Base-by-base conservation (phyloP, 441 rosid species). In the Brassica hybrid region DNA sequence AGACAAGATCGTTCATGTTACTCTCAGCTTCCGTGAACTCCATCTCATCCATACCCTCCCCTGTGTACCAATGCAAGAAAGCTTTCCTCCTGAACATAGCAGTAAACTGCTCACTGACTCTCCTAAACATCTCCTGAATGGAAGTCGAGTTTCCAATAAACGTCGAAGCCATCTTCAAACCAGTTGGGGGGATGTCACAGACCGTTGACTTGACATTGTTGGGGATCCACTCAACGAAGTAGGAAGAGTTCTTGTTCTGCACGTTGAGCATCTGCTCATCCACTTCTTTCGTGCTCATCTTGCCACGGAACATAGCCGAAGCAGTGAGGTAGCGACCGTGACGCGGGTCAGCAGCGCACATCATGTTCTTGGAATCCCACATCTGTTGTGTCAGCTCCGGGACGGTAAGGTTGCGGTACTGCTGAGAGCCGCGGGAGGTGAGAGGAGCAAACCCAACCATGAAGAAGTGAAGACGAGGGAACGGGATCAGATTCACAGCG, bases 301-400 rank as follows among this genome's bases (percentile, higher is more conserved):
- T 89, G 1, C 95, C 93, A 5, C 95, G 86, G 86, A 90, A 90
- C 96, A 89, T 89, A 21, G 96, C 93, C 0, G 96, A 90, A 5
- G 96, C 96, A 1, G 93, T 90, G 14, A 90, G 85, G 69, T 90
- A 90, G 0, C 94, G 89, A 2, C 91, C 94, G 3, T 90, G 94
- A 3, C 94, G 74, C 0, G 94, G 94, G 74, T 90, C 92, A 17
- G 94, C 94, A 1, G 94, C 94, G 4, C 94, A 90, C 94, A 90
- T 88, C 92, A 90, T 89, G 81, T 90, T 90, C 86, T 90, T 90
- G 3, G 96, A 13, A 62, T 91, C 96, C 96, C 96, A 91, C 96
- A 91, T 91, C 68, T 91, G 96, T 61, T 91, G 96, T 5, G 94
- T 89, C 14, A 91, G 92, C 64, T 91, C 94, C 4, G 96, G 96